A percentile compares a stretch with the other conserved stretches of the same genome.
These are phyloP conservation scores for Purpureocillium lavendulum DNA, from an alignment of 2,329 filamentous ascomycete species.

Conservation along the genomic window DNA sequence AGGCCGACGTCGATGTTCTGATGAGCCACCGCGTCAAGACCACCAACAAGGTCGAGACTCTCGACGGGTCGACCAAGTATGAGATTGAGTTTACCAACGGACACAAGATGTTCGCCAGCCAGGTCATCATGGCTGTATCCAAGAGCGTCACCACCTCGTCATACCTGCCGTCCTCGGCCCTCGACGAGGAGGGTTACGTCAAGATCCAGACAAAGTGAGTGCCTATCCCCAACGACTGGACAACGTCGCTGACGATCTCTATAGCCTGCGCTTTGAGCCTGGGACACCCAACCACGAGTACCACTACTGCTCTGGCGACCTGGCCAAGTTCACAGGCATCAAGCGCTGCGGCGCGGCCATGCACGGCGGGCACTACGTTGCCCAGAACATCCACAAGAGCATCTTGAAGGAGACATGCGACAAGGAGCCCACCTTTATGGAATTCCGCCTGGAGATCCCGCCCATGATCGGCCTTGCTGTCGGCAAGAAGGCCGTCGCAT, in stretches of 20 bases:
- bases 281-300: slow-evolving; percentile 45
- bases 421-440: slow-evolving; percentile 34
- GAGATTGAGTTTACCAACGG: slow-evolving; percentile 54
- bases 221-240: background rate
- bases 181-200: slow-evolving; percentile 60
- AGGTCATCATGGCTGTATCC: slow-evolving; percentile 63
- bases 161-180: slow-evolving; percentile 49
- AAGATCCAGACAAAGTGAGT: slow-evolving; percentile 49
- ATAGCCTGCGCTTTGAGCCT: slow-evolving; percentile 45
- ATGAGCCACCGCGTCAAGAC: slow-evolving; percentile 50
- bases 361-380: slow-evolving; percentile 60
- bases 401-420: slow-evolving; percentile 37
- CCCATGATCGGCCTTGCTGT: slow-evolving; percentile 65
- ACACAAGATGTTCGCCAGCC: slow-evolving; percentile 48
- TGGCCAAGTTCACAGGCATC: slow-evolving; percentile 66
- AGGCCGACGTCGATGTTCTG: slow-evolving; percentile 57
- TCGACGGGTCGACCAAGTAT: slow-evolving; percentile 30
- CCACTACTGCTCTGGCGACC: slow-evolving; percentile 65
- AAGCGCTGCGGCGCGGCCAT: slow-evolving; percentile 72
- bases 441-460: slow-evolving; percentile 41
- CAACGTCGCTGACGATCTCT: background rate
- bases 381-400: slow-evolving; percentile 57
- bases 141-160: slow-evolving; percentile 52
- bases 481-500: slow-evolving; percentile 60
- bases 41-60: slow-evolving; percentile 34